A percentile compares a stretch with the other conserved stretches of the same genome.
Evolutionary conservation across 495 filamentous ascomycete species (phyloP).

Genomic region (Bacidia rubella): DNA sequence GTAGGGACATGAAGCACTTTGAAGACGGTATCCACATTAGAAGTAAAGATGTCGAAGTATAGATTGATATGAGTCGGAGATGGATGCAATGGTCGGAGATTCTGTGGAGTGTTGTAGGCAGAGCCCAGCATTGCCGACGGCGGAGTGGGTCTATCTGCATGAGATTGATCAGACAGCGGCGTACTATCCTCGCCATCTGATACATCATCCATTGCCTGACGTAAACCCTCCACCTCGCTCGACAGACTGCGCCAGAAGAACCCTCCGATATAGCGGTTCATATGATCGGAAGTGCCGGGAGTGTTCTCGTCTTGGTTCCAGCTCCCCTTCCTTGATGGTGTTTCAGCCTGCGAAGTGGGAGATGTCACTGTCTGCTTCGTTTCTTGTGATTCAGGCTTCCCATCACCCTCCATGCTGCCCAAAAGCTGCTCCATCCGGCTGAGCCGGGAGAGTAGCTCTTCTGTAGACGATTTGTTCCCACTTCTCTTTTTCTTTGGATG

Average conservation of each 20-base stretch:
- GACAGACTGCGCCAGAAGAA: conserved; percentile 41
- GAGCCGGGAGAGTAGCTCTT: conserved; percentile 38
- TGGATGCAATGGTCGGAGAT: conserved; percentile 34
- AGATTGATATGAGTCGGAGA: conserved; percentile 38
- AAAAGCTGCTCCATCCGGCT: conserved; percentile 40
- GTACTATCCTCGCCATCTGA: conserved; percentile 8
- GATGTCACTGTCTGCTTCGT: not conserved
- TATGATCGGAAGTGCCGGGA: not conserved
- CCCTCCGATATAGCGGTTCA: conserved; percentile 32
- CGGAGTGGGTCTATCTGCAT: conserved; percentile 7
- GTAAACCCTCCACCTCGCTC: conserved; percentile 30
- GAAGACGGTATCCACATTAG: conserved; percentile 38
- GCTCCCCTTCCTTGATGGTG: not conserved
- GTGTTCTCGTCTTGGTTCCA: conserved; percentile 11
- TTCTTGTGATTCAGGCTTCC: conserved; percentile 21
- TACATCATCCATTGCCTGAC: conserved; percentile 13
- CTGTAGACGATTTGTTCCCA: conserved; percentile 20
- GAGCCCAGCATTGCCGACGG: conserved; percentile 12
- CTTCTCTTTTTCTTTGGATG: conserved; percentile 16
- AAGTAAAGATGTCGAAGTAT: conserved; percentile 35
- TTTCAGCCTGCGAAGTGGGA: not conserved
- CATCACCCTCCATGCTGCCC: conserved; percentile 38
- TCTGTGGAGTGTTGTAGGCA: conserved; percentile 13
- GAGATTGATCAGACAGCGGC: conserved; percentile 1
- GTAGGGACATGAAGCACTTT: conserved; percentile 41